Conservation (phyloP, 1,139 yeast species). For the Blastobotrys persicus region DNA sequence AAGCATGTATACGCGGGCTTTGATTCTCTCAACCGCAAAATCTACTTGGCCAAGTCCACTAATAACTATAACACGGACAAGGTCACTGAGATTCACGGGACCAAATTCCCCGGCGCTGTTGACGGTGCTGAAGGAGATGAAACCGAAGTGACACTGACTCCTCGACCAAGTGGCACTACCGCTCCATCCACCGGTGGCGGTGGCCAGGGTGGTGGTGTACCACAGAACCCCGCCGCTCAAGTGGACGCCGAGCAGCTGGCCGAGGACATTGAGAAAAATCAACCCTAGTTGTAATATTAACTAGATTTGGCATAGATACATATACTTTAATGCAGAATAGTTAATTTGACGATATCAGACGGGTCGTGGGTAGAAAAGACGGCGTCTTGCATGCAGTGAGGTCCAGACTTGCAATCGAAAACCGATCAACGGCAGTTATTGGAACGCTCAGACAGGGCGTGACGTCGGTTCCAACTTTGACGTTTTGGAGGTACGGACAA, state of each 20-base stretch:
- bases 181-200: constrained; percentile 16
- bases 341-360: too few relatives aligned
- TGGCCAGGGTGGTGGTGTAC: constrained; percentile 6
- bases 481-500: not conserved
- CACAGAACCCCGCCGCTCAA: constrained; percentile 6
- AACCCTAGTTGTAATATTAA: not conserved
- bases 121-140: constrained; percentile 16
- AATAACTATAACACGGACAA: constrained; percentile 16
- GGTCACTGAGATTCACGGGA: constrained; percentile 21
- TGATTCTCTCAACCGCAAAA: constrained; percentile 59
- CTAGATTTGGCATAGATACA: too few relatives aligned
- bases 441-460: not conserved
- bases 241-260: constrained; percentile 6
- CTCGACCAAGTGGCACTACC: constrained; percentile 15
- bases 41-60: constrained; percentile 59
- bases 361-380: too few relatives aligned
- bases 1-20: constrained; percentile 69
- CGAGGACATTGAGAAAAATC: not conserved
- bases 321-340: too few relatives aligned
- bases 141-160: constrained; percentile 17
- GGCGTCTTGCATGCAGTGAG: not conserved
- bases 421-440: not conserved
- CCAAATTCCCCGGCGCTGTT: constrained; percentile 22
- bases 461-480: not conserved
- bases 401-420: not conserved